Evolutionary conservation across 371 early-diverging fungal genomes (phyloP).

Genomic region (Apophysomyces elegans): DNA sequence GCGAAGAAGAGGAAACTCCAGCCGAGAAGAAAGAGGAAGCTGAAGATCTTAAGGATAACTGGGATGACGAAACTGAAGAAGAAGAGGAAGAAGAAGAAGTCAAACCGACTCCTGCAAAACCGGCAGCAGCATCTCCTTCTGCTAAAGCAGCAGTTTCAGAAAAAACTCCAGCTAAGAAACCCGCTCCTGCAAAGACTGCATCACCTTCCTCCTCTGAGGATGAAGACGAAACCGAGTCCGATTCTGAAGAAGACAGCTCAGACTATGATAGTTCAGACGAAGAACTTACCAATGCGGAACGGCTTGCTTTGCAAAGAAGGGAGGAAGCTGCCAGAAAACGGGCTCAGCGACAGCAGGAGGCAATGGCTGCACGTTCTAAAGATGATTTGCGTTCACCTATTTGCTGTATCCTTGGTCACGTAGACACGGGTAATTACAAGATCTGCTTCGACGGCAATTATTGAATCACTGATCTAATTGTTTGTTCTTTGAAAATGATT

Average conservation of each 20-base stretch:
- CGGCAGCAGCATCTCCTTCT: conserved; percentile 32
- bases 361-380: conserved; percentile 84
- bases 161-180: conserved; percentile 36
- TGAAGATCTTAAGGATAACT: conserved; percentile 56
- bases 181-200: conserved; percentile 26
- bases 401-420: conserved; percentile 99
- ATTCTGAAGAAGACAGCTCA: conserved; percentile 46
- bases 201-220: conserved; percentile 21
- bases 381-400: conserved; percentile 98
- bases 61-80: conserved; percentile 64
- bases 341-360: conserved; percentile 73
- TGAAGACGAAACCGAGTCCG: conserved; percentile 56
- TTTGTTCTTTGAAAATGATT: not conserved
- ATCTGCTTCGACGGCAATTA: not conserved
- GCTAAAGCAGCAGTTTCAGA: conserved; percentile 18
- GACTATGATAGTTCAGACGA: conserved; percentile 66
- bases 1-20: conserved; percentile 46
- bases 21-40: conserved; percentile 38
- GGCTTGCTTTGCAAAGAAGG: conserved; percentile 70
- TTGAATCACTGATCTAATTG: not conserved
- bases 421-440: conserved; percentile 92
- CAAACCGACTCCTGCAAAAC: conserved; percentile 20
- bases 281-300: conserved; percentile 62
- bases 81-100: conserved; percentile 49
- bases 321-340: conserved; percentile 84